phyloP scores from a whole-genome alignment of 1,139 yeast species.

The Arxiozyma bovina region DNA sequence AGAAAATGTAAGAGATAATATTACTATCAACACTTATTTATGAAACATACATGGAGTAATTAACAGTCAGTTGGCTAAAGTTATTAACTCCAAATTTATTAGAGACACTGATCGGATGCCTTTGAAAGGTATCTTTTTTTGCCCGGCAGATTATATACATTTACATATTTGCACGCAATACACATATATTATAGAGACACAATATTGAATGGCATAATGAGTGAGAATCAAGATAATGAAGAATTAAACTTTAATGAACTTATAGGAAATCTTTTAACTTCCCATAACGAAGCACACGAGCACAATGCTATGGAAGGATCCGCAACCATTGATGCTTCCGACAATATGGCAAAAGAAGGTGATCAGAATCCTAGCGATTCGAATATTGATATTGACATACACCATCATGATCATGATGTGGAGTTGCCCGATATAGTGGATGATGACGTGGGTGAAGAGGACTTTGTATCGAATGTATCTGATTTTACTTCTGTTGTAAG shows the following conservation, averaged over 20 bases:
- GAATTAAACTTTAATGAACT: conserved; percentile 28
- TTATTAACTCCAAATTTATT: too few relatives aligned
- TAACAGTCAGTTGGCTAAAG: too few relatives aligned
- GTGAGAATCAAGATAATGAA: conserved; percentile 7
- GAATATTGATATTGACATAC: neutral
- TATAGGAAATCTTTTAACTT: conserved; percentile 27
- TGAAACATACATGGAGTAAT: too few relatives aligned
- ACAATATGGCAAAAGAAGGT: neutral
- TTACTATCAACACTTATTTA: too few relatives aligned
- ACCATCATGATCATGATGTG: conserved; percentile 6
- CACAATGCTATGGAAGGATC: neutral
- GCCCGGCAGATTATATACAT: neutral
- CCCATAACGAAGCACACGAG: conserved; percentile 17
- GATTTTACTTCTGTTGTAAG: conserved; percentile 21
- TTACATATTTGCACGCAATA: neutral
- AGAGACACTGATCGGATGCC: too few relatives aligned
- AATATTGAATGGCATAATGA: neutral
- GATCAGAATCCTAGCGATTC: neutral
- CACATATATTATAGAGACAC: neutral
- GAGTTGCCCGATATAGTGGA: conserved; percentile 17
- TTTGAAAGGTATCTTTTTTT: too few relatives aligned
- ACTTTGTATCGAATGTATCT: conserved; percentile 16
- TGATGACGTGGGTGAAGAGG: conserved; percentile 12
- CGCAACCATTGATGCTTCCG: neutral
- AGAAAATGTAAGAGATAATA: too few relatives aligned